Evolutionary conservation across 202 grass and related monocot genomes (phyloP).

Genomic region (Cymbopogon flexuosus): DNA sequence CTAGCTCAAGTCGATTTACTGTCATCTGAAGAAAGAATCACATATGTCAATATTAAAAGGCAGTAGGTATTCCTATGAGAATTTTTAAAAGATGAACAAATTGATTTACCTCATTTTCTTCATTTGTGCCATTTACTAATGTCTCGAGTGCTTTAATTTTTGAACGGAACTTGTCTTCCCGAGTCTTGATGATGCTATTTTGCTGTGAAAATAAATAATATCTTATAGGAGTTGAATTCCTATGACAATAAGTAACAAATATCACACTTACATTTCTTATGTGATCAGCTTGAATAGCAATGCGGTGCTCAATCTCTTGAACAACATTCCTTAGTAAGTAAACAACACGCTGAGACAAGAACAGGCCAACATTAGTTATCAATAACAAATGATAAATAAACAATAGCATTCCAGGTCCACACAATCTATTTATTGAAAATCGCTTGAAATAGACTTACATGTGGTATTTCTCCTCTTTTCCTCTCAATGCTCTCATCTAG

Average conservation of each 20-base stretch:
- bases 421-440: conserved; percentile 3
- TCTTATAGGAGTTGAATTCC: conserved; percentile 27
- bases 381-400: conserved; percentile 26
- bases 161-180: conserved; percentile 87
- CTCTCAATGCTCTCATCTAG: conserved; percentile 89
- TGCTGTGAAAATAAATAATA: conserved; percentile 51
- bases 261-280: conserved; percentile 78
- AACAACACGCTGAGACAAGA: conserved; percentile 59
- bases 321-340: conserved; percentile 77
- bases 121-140: conserved; percentile 87
- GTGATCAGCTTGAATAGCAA: conserved; percentile 82
- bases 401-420: not conserved
- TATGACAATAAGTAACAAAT: conserved; percentile 16
- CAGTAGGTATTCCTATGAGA: not conserved
- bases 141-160: conserved; percentile 90
- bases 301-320: conserved; percentile 86
- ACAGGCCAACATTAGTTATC: conserved; percentile 20
- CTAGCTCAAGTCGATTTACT: conserved; percentile 63
- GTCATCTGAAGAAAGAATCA: conserved; percentile 60
- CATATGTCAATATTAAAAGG: conserved; percentile 19
- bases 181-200: conserved; percentile 76
- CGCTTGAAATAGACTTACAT: conserved; percentile 56
- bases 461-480: conserved; percentile 93
- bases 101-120: conserved; percentile 78
- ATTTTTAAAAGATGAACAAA: conserved; percentile 20